Conservation (phyloP, 441 rosid species). For the Arabidopsis lyrata region DNA sequence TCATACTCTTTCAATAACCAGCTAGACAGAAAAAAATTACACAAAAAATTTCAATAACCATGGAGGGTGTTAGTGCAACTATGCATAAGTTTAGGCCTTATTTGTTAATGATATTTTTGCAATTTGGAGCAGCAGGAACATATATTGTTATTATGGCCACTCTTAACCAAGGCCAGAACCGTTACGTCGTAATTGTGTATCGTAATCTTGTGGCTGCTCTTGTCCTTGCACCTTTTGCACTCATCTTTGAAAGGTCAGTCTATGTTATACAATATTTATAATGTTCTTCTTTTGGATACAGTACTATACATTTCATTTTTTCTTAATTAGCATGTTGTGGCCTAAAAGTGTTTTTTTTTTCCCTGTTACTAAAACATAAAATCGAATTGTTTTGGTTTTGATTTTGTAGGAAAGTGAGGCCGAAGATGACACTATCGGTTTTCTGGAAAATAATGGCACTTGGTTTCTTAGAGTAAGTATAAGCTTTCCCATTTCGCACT, state of each 20-base stretch:
- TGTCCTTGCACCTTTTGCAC: slow-evolving; percentile 75
- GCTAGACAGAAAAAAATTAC: not conserved
- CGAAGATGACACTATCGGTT: slow-evolving; percentile 69
- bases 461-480: slow-evolving; percentile 68
- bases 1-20: not conserved
- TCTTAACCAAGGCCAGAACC: slow-evolving; percentile 74
- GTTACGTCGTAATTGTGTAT: slow-evolving; percentile 66
- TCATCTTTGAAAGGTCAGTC: slow-evolving; percentile 69
- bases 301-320: not conserved
- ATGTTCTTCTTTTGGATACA: not conserved
- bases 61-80: slow-evolving; percentile 30
- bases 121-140: slow-evolving; percentile 71
- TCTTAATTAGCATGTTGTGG: not conserved
- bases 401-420: slow-evolving; percentile 68
- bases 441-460: slow-evolving; percentile 65
- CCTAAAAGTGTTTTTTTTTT: not conserved
- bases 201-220: slow-evolving; percentile 71
- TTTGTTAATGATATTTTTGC: slow-evolving; percentile 68
- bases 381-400: not conserved
- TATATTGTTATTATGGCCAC: slow-evolving; percentile 64
- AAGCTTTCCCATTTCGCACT: not conserved
- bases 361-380: not conserved
- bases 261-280: not conserved
- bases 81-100: slow-evolving; percentile 54
- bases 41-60: slow-evolving; percentile 3